A percentile compares a stretch with the other conserved stretches of the same genome.
Conservation (phyloP, 257 asterid genomes). For the Thymus mandschuricus region DNA sequence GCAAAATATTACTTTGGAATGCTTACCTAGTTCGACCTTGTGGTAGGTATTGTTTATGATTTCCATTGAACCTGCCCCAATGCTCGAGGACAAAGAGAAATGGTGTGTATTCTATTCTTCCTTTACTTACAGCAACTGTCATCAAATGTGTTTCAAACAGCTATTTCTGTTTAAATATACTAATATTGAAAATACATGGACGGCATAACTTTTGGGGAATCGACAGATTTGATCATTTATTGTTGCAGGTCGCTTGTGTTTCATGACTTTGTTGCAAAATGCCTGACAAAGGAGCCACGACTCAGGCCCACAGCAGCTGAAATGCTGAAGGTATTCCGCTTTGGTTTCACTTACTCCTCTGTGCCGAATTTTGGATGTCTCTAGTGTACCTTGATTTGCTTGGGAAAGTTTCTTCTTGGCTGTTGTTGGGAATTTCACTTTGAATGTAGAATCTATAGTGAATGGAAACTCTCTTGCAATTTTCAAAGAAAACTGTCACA, state of each 20-base stretch:
- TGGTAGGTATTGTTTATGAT: slow-evolving; percentile 94
- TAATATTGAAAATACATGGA: slow-evolving; percentile 6
- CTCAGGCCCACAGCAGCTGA: slow-evolving; percentile 96
- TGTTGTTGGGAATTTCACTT: slow-evolving; percentile 24
- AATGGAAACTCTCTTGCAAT: slow-evolving; percentile 6
- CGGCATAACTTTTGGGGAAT: slow-evolving; percentile 15
- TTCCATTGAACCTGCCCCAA: slow-evolving; percentile 97
- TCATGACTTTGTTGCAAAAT: slow-evolving; percentile 94
- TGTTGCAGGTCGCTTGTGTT: slow-evolving; percentile 89
- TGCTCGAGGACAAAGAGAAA: slow-evolving; percentile 98
- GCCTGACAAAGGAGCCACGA: slow-evolving; percentile 95
- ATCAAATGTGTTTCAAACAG: slow-evolving; percentile 12
- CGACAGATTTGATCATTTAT: slow-evolving; percentile 24
- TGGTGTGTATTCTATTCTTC: slow-evolving; percentile 63
- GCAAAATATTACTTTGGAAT: slow-evolving; percentile 29
- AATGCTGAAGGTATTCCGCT: slow-evolving; percentile 78
- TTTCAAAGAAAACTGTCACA: slow-evolving; percentile 20
- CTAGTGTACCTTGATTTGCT: slow-evolving; percentile 16
- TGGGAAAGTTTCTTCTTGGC: slow-evolving; percentile 4
- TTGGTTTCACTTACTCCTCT: slow-evolving; percentile 21
- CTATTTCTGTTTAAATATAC: neutral
- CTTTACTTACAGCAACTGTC: slow-evolving; percentile 24
- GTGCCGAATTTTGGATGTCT: slow-evolving; percentile 20
- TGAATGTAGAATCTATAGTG: slow-evolving; percentile 15
- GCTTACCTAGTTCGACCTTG: slow-evolving; percentile 41